Evolutionary conservation across 2,329 filamentous ascomycete genomes (phyloP).

Genomic region (Diplocarpon mali): DNA sequence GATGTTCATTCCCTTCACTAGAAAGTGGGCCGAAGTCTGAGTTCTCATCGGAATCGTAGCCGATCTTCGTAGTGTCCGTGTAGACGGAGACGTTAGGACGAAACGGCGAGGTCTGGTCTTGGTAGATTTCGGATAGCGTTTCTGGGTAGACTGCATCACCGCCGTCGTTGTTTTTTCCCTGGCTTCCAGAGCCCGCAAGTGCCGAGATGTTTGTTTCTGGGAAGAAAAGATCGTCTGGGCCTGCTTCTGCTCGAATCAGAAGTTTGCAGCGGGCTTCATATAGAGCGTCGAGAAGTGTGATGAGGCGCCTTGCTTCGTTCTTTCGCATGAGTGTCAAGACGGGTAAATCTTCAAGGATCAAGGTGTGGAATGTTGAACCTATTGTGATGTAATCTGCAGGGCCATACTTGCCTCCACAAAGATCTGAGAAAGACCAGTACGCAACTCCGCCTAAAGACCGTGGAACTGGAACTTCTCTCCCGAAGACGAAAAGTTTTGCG

Average conservation of each 20-base stretch:
- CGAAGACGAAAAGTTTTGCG: conserved; percentile 44
- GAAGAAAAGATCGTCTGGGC: conserved; percentile 69
- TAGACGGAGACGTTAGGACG: conserved; percentile 67
- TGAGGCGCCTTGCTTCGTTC: conserved; percentile 71
- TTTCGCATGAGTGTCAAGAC: conserved; percentile 57
- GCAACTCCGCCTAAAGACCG: conserved; percentile 45
- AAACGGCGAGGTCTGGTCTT: conserved; percentile 67
- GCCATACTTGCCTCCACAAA: conserved; percentile 55
- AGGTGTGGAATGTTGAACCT: conserved; percentile 68
- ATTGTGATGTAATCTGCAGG: conserved; percentile 77
- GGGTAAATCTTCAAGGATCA: conserved; percentile 62
- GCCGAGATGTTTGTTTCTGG: conserved; percentile 37
- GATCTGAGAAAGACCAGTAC: conserved; percentile 55
- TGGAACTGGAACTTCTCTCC: conserved; percentile 49
- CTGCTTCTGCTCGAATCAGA: conserved; percentile 53
- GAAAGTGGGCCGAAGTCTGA: conserved; percentile 37
- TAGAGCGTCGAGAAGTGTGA: conserved; percentile 68
- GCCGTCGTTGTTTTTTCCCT: conserved; percentile 26
- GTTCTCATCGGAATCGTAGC: conserved; percentile 46
- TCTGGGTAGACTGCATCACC: conserved; percentile 51
- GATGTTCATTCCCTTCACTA: conserved; percentile 30
- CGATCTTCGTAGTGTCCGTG: conserved; percentile 33
- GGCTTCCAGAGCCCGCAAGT: conserved; percentile 25
- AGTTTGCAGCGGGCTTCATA: conserved; percentile 77
- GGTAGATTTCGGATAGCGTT: conserved; percentile 63